phyloP scores from a whole-genome alignment of 202 grass and related monocot species.

The Schoenoplectus triqueter region DNA sequence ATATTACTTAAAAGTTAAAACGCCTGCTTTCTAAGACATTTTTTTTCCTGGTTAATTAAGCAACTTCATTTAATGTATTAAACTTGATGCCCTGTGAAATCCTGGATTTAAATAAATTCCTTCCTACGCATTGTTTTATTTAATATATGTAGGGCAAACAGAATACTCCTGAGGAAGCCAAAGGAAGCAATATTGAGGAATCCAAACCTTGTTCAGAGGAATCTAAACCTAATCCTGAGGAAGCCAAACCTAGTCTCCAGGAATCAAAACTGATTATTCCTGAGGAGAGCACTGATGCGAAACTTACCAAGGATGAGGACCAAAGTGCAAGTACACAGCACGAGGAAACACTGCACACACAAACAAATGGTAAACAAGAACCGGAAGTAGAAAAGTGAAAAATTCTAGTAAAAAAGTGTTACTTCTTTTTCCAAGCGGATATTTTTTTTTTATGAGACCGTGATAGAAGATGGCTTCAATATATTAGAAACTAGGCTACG shows the following conservation, averaged over 20 bases:
- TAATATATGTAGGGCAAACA: constrained; percentile 26
- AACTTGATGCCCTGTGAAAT: not conserved
- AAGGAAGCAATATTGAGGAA: constrained; percentile 62
- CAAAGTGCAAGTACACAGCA: constrained; percentile 48
- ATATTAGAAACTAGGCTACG: constrained; percentile 31
- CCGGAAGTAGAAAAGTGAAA: constrained; percentile 41
- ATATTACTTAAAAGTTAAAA: not conserved
- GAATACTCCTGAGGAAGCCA: constrained; percentile 36
- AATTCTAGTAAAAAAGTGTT: constrained; percentile 1
- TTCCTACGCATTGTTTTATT: not conserved
- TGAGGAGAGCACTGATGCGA: constrained; percentile 52
- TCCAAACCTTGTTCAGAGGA: constrained; percentile 6
- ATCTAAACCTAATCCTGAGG: constrained; percentile 24
- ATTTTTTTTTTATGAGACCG: not conserved
- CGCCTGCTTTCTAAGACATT: no score
- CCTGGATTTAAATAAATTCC: not conserved
- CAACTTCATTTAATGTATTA: not conserved
- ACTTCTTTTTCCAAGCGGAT: not conserved
- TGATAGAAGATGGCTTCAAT: not conserved
- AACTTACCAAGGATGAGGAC: constrained; percentile 47
- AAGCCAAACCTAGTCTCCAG: constrained; percentile 23
- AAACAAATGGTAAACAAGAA: constrained; percentile 50
- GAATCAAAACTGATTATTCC: constrained; percentile 61
- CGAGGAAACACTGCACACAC: constrained; percentile 39
- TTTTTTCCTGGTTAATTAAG: not conserved